Base-by-base conservation (phyloP, 768 basidiomycete species). In the Butyriboletus loyo region DNA sequence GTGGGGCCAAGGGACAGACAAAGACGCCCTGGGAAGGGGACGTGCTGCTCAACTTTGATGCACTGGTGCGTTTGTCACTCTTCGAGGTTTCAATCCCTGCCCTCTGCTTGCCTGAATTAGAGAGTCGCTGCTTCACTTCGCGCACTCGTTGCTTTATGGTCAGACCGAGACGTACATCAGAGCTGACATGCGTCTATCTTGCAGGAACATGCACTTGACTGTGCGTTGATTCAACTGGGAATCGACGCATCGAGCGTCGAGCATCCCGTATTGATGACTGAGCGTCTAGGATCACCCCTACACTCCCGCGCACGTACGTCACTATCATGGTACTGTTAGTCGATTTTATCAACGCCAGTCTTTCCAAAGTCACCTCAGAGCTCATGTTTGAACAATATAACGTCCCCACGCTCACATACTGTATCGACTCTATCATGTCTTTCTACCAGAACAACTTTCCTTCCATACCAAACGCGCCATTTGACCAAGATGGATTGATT, bases 121-220 rank as follows among this genome's bases (percentile, higher is more conserved):
- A 28, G 24, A 28, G 31, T 38, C 21, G 32, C 35, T 42, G 19
- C 44, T 65, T 43, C 54, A 48, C 42, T 57, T 43, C 14, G 7
- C 22, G 7, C 19, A 27, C 22, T 32, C 13, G 7, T 19, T 22
- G 30, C 24, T 19, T 25, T 25, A 44, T 49, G 40, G 46, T 39
- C 13, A 38, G 36, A 17, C 36, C 19, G 22, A 34, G 15, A 31
- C 10, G 19, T 38, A 21, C 15, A 7, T 9, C 15, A 27, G 43
- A 47, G 30, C 48, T 55, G 28, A 65, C n/a, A 7, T 4, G 17
- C 5, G 21, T 46, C 19, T 45, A 65, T 75, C 70, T 60, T 68
- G 61, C 76, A 98, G 96, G 97, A 99, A 78, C 85, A 92, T 67
- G 90, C 90, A 7, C 74, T 99, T 50, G 97, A 99, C 73, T 94